Evolutionary conservation across 805 yeast species (phyloP).

Genomic region (Saccharomycopsis javanensis): DNA sequence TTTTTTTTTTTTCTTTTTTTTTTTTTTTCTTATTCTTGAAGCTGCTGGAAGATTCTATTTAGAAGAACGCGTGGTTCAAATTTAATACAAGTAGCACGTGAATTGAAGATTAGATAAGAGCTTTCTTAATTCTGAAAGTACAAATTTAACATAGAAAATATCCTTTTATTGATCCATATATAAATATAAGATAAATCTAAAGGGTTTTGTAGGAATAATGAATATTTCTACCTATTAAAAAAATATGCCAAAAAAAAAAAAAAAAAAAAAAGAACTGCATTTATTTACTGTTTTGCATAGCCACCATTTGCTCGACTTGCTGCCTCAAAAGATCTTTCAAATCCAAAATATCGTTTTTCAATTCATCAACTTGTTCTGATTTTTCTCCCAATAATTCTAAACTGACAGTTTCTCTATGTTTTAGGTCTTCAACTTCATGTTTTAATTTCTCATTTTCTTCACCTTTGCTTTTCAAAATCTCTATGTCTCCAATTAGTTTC

Average conservation of each 20-base stretch:
- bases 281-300: slow-evolving; percentile 33
- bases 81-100: no score
- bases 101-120: no score
- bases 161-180: no score
- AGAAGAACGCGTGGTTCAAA: slow-evolving; percentile 31
- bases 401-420: slow-evolving; percentile 24
- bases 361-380: slow-evolving; percentile 74
- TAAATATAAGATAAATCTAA: no score
- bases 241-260: no score
- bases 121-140: no score
- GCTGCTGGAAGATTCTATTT: slow-evolving; percentile 1
- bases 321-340: slow-evolving; percentile 72
- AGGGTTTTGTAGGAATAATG: no score
- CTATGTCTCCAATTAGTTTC: slow-evolving; percentile 45
- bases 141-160: no score
- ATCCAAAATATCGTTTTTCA: slow-evolving; percentile 81
- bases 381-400: slow-evolving; percentile 71
- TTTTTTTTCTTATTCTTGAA: background rate
- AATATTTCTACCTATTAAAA: no score
- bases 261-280: no score
- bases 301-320: slow-evolving; percentile 84
- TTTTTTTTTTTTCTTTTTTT: background rate
- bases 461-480: slow-evolving; percentile 30
- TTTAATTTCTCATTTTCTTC: slow-evolving; percentile 28
- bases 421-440: slow-evolving; percentile 29